Base-by-base conservation (phyloP, 2,329 filamentous ascomycete genomes). In the Cladophialophora yegresii region DNA sequence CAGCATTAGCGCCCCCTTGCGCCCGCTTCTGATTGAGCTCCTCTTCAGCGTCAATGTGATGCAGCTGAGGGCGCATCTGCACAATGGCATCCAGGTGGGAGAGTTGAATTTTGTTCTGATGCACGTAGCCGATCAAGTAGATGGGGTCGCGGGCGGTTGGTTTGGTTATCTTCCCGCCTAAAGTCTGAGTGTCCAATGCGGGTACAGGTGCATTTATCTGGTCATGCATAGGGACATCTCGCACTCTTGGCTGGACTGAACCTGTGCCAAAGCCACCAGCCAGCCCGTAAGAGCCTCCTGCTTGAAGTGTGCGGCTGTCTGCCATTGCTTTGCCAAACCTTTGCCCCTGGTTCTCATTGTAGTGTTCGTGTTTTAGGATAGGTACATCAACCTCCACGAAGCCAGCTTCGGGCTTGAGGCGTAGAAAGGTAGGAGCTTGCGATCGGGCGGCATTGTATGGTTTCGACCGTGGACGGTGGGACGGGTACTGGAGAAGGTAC, bases 331-430 rank as follows among this genome's bases (percentile, higher is more conserved):
- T 86, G 20, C 93, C 95, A 85, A 92, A 98, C 69, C 86, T 84
- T 58, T 95, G 79, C 54, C 92, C 93, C 79, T 93, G 92, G 70
- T 85, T 84, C 69, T 89, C 85, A 79, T 98, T 92, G 81, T 96
- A 98, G 73, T 91, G 89, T 62, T 80, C 76, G 54, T 82, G 81
- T 67, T 87, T 87, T 80, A 88, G 87, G 71, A 97, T 82, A 4
- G 92, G 91, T n/a, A 97, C 84, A 75, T 99, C 95, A 58, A 98
- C 83, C 78, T 99, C 95, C 62, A 97, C 82, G 79, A 97, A 90
- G 62, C 93, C 93, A 0, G 90, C 86, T 62, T 84, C 80, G 13
- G 88, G 85, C 80, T 98, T 99, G 75, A 96, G 81, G 70, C 93
- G 91, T 72, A 98, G 81, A 71, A 89, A 87, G 16, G 85, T 81